Percentiles rank a stretch among this genome's conserved stretches.
phyloP scores from a whole-genome alignment of 768 basidiomycete genomes.

The Panellus pusillus region DNA sequence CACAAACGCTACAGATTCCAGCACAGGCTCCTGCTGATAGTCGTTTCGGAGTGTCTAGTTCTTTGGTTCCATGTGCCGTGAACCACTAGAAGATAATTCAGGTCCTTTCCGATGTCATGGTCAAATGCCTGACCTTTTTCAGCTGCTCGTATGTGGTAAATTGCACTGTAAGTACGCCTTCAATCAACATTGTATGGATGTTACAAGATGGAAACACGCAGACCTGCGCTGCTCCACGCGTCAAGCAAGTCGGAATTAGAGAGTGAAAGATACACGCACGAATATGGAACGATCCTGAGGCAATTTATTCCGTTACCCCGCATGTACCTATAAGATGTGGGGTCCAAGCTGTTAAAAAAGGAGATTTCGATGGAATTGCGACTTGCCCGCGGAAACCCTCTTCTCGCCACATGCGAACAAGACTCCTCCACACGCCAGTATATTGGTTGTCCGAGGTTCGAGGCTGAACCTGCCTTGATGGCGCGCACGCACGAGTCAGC shows the following conservation, averaged over 20 bases:
- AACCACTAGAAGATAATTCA: conserved; percentile 53
- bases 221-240: conserved; percentile 5
- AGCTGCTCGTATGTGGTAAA: conserved; percentile 89
- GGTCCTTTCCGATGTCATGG: not conserved
- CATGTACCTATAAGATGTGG: conserved; percentile 56
- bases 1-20: conserved; percentile 93
- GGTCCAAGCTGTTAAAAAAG: not conserved
- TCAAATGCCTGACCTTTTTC: conserved; percentile 61
- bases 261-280: conserved; percentile 38
- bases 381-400: conserved; percentile 79
- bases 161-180: conserved; percentile 57
- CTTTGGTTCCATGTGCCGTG: conserved; percentile 62
- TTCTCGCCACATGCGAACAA: conserved; percentile 88
- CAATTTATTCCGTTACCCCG: conserved; percentile 91
- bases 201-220: not conserved
- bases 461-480: conserved; percentile 86
- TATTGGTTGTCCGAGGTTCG: conserved; percentile 63
- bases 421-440: conserved; percentile 80
- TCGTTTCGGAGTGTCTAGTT: conserved; percentile 87
- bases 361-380: not conserved
- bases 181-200: not conserved
- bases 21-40: conserved; percentile 87
- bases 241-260: not conserved
- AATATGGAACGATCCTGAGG: conserved; percentile 90
- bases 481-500: no score